Percentiles rank a stretch among this genome's conserved stretches.
These are phyloP conservation scores for Eucalyptus regnans DNA, from an alignment of 345 rosid genomes.

Conservation along the genomic window DNA sequence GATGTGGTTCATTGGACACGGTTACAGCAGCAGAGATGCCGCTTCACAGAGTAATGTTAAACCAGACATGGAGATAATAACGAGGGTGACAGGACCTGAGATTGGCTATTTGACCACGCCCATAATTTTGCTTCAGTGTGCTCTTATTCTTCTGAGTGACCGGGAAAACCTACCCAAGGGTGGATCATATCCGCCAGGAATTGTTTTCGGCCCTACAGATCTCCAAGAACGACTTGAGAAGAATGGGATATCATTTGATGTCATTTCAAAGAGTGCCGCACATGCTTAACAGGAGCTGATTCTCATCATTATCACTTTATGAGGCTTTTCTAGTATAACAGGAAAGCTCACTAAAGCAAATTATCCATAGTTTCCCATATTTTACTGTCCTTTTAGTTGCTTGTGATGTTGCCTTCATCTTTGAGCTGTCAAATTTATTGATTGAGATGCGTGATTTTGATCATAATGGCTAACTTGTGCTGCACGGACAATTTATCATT, in stretches of 20 bases:
- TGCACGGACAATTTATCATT: neutral
- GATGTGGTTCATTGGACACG: constrained; percentile 85
- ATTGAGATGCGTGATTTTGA: neutral
- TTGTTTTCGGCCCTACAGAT: constrained; percentile 70
- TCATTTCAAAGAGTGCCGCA: constrained; percentile 41
- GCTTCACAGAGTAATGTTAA: constrained; percentile 26
- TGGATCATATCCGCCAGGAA: constrained; percentile 71
- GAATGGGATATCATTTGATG: constrained; percentile 71
- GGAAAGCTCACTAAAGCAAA: neutral
- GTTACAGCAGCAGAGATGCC: constrained; percentile 39
- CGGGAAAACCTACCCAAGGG: constrained; percentile 58
- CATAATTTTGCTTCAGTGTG: constrained; percentile 55
- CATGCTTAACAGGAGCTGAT: neutral
- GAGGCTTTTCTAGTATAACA: neutral
- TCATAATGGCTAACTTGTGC: neutral
- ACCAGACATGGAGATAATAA: constrained; percentile 58
- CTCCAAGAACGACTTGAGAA: constrained; percentile 53
- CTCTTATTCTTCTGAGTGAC: constrained; percentile 43
- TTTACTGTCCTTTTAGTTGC: neutral
- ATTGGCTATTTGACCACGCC: constrained; percentile 80
- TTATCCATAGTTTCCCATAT: neutral
- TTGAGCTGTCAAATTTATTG: neutral
- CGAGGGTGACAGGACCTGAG: constrained; percentile 79
- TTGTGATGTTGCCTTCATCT: neutral
- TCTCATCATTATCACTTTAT: neutral